These are phyloP conservation scores for Grosmannia huntii DNA, from an alignment of 2,329 filamentous ascomycete genomes.

Conservation along the genomic window DNA sequence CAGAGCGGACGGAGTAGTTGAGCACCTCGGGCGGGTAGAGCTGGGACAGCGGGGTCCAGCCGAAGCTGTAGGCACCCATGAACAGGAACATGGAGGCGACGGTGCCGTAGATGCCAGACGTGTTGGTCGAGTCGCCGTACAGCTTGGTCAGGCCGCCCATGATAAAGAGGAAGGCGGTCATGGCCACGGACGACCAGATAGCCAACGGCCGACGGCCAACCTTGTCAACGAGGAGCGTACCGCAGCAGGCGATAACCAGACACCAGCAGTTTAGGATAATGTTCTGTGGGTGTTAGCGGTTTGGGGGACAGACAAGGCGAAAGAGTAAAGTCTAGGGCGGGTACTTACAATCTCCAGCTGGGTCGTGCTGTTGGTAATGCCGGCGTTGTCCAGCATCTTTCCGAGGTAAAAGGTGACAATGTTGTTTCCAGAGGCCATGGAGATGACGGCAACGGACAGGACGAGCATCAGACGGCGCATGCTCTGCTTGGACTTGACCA, in stretches of 20 bases:
- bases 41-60: constrained; percentile 33
- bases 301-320: too few species aligned
- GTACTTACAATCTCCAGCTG: constrained; percentile 12
- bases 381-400: constrained; percentile 10
- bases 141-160: constrained; percentile 31
- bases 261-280: constrained; percentile 7
- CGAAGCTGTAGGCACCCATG: constrained; percentile 36
- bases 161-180: constrained; percentile 15
- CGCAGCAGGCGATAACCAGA: constrained; percentile 9
- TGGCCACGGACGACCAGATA: constrained; percentile 29
- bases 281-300: background rate
- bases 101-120: constrained; percentile 4
- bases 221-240: constrained; percentile 14
- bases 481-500: constrained; percentile 2
- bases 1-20: constrained; percentile 23
- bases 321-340: constrained; percentile 1
- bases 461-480: constrained; percentile 6
- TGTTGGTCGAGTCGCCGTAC: constrained; percentile 7
- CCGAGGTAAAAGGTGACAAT: constrained; percentile 12
- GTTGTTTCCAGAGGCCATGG: constrained; percentile 8
- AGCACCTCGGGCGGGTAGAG: constrained; percentile 29
- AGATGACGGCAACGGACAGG: constrained; percentile 5
- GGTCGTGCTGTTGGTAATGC: constrained; percentile 9
- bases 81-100: constrained; percentile 44
- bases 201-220: constrained; percentile 13